A percentile compares a stretch with the other conserved stretches of the same genome.
These are phyloP conservation scores for Epichloe bromicola DNA, from an alignment of 2,329 filamentous ascomycete species.

Conservation along the genomic window DNA sequence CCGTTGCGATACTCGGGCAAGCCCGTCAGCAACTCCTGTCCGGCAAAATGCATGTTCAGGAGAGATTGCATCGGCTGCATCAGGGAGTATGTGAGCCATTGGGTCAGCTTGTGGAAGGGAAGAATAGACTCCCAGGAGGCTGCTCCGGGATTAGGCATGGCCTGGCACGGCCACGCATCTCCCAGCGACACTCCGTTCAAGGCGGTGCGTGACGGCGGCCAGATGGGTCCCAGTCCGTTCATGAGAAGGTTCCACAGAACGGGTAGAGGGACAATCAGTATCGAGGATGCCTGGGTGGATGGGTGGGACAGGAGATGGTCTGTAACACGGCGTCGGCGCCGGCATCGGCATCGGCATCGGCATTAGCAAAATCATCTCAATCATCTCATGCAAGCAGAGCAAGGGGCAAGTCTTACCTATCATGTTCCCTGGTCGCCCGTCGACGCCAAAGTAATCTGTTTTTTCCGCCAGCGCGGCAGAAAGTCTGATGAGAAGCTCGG, in stretches of 20 bases:
- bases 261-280: conserved; percentile 74
- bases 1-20: conserved; percentile 89
- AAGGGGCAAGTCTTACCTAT: conserved; percentile 47
- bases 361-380: background rate
- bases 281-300: conserved; percentile 75
- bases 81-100: conserved; percentile 89
- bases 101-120: conserved; percentile 87
- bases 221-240: conserved; percentile 74
- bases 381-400: background rate
- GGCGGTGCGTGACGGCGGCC: conserved; percentile 74
- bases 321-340: conserved; percentile 18
- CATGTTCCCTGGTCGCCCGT: conserved; percentile 85
- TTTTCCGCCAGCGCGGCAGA: conserved; percentile 62
- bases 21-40: conserved; percentile 70
- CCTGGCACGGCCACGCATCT: conserved; percentile 84
- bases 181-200: conserved; percentile 80
- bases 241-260: conserved; percentile 87
- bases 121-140: conserved; percentile 64
- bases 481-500: conserved; percentile 64
- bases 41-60: conserved; percentile 68
- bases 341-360: conserved; percentile 18
- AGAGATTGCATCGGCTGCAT: conserved; percentile 83
- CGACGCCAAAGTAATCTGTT: conserved; percentile 68
- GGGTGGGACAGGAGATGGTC: conserved; percentile 91
- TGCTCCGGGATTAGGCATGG: conserved; percentile 51